phyloP scores from a whole-genome alignment of 2,329 filamentous ascomycete species.

The Ophiostoma fasciatum region DNA sequence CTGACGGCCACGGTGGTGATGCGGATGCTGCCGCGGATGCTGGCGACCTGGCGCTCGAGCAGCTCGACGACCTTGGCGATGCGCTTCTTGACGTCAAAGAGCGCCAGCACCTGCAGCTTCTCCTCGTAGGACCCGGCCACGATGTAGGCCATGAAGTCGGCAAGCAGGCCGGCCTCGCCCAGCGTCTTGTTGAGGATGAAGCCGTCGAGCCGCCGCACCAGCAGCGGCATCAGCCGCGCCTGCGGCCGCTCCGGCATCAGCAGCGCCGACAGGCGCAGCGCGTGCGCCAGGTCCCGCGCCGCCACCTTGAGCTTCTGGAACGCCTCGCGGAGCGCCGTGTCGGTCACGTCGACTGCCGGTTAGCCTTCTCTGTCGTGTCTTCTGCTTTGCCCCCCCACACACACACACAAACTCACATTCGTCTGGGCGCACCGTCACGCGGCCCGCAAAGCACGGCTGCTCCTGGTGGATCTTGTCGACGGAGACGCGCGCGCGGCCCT shows the following conservation, averaged over 20 bases:
- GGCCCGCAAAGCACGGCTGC: slow-evolving; percentile 73
- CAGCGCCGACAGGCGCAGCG: slow-evolving; percentile 74
- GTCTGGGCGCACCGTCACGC: slow-evolving; percentile 58
- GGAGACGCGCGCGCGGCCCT: slow-evolving; percentile 65
- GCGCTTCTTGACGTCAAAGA: slow-evolving; percentile 62
- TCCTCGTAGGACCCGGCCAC: slow-evolving; percentile 81
- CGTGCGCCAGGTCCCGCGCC: slow-evolving; percentile 71
- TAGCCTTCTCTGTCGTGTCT: too few relatives aligned
- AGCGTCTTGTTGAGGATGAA: slow-evolving; percentile 75
- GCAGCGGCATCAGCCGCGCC: slow-evolving; percentile 60
- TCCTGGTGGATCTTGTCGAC: slow-evolving; percentile 64
- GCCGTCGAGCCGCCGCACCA: slow-evolving; percentile 72
- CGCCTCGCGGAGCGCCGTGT: slow-evolving; percentile 50
- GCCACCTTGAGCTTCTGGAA: slow-evolving; percentile 73
- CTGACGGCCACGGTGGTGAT: slow-evolving; percentile 60
- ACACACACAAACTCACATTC: slow-evolving; percentile 28
- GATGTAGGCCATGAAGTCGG: slow-evolving; percentile 94
- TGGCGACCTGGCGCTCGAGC: slow-evolving; percentile 65
- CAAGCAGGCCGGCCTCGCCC: slow-evolving; percentile 67
- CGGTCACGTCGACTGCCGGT: slow-evolving; percentile 22
- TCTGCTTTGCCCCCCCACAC: too few relatives aligned
- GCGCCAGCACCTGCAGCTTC: slow-evolving; percentile 74
- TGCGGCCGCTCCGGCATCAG: slow-evolving; percentile 53
- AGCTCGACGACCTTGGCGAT: slow-evolving; percentile 73
- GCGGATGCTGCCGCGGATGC: slow-evolving; percentile 75